A percentile compares a stretch with the other conserved stretches of the same genome.
These are phyloP conservation scores for Pseudoneurospora amorphoporcata DNA, from an alignment of 495 filamentous ascomycete genomes.

Conservation along the genomic window DNA sequence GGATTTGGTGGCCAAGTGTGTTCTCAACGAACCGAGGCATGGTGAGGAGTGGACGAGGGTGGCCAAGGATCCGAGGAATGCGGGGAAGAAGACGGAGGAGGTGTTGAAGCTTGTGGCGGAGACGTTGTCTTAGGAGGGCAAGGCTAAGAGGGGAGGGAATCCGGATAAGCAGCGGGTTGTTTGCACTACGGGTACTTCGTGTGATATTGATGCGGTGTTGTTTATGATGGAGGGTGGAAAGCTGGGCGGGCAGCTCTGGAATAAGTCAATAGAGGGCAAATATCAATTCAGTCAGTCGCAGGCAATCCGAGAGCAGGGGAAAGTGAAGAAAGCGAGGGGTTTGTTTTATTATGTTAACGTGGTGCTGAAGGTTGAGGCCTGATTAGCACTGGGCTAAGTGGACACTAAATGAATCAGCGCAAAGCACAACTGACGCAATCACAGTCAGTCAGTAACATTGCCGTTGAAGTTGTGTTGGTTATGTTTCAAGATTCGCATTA, in stretches of 20 bases:
- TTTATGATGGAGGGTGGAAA: no score
- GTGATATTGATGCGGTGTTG: neutral
- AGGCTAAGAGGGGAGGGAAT: no score
- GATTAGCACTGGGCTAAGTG: neutral
- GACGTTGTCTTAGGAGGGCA: conserved; percentile 7
- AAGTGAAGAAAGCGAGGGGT: no score
- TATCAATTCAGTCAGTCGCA: no score
- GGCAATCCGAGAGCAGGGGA: no score
- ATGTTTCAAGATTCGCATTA: neutral
- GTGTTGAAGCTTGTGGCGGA: conserved; percentile 66
- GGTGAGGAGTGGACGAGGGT: conserved; percentile 87
- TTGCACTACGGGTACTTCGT: neutral
- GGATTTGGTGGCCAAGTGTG: conserved; percentile 67
- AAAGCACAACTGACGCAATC: neutral
- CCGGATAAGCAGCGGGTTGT: neutral
- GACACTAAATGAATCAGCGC: neutral
- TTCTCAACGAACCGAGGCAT: conserved; percentile 72
- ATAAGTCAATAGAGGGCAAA: no score
- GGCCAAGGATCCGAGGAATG: conserved; percentile 76
- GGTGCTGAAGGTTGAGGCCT: neutral
- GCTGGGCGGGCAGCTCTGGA: no score
- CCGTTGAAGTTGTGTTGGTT: neutral
- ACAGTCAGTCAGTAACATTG: neutral
- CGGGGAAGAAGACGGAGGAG: conserved; percentile 62
- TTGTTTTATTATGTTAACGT: neutral